Conservation (phyloP, 2,329 filamentous ascomycete species). For the Polytolypa hystricis region DNA sequence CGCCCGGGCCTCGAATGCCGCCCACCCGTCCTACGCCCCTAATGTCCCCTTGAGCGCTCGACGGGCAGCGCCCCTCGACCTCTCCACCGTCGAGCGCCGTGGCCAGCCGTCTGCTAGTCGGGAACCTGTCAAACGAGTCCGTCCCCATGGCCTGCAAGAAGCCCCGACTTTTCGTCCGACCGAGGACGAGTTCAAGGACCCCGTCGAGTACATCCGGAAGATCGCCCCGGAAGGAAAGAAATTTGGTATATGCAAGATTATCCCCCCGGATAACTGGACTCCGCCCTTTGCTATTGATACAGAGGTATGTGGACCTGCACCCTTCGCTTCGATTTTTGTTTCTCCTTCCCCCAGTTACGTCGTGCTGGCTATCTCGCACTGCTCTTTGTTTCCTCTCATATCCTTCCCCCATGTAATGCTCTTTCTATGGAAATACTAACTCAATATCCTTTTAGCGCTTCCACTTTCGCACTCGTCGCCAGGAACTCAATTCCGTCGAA, state of each 20-base stretch:
- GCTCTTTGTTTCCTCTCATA: not conserved
- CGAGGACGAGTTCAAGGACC: conserved; percentile 88
- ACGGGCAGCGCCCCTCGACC: conserved; percentile 59
- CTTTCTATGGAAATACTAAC: conserved; percentile 18
- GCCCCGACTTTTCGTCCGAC: conserved; percentile 85
- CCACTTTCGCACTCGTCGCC: conserved; percentile 90
- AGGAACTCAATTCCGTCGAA: conserved; percentile 96
- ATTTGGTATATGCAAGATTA: conserved; percentile 90
- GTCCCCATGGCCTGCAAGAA: conserved; percentile 76
- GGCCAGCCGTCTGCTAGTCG: conserved; percentile 67
- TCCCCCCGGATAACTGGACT: conserved; percentile 88
- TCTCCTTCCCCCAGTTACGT: too few relatives aligned
- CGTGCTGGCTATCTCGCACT: not conserved
- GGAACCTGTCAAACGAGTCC: conserved; percentile 63
- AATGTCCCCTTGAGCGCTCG: conserved; percentile 54
- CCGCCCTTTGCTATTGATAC: conserved; percentile 94
- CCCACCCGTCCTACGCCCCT: conserved; percentile 30
- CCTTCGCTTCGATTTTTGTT: too few relatives aligned
- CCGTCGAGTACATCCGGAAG: conserved; percentile 85
- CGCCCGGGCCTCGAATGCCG: conserved; percentile 31
- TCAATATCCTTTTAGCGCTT: conserved; percentile 55
- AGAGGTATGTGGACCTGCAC: conserved; percentile 59
- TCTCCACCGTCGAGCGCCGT: conserved; percentile 83
- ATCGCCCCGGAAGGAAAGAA: conserved; percentile 76
- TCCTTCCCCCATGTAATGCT: not conserved